Evolutionary conservation across 768 basidiomycete genomes (phyloP).

Genomic region (Russula compacta): DNA sequence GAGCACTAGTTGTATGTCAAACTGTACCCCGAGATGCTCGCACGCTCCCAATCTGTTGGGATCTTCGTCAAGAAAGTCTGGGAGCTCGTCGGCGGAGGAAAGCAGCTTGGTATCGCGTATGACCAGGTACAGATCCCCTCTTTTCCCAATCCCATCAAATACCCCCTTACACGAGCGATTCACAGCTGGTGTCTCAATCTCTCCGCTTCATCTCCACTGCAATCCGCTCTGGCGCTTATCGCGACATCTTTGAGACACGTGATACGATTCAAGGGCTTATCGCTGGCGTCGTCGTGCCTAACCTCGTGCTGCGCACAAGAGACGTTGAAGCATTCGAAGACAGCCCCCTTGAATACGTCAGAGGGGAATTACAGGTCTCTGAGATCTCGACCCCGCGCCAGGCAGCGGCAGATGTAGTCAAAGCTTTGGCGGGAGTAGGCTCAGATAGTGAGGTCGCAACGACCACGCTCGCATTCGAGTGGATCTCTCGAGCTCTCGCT

Average conservation of each 20-base stretch:
- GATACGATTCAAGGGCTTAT: constrained; percentile 77
- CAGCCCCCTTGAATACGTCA: constrained; percentile 89
- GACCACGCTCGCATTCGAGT: constrained; percentile 80
- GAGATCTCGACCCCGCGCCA: constrained; percentile 84
- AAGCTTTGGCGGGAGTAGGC: constrained; percentile 74
- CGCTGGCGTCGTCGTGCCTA: constrained; percentile 90
- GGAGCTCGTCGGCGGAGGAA: constrained; percentile 69
- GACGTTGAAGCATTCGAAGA: constrained; percentile 97
- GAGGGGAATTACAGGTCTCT: constrained; percentile 32
- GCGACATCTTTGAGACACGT: constrained; percentile 67
- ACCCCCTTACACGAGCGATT: not conserved
- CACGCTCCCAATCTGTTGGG: constrained; percentile 52
- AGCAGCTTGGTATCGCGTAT: constrained; percentile 59
- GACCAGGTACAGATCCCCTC: constrained; percentile 47
- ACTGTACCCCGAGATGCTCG: constrained; percentile 70
- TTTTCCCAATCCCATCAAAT: not conserved
- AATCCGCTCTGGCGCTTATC: constrained; percentile 82
- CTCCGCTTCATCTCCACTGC: constrained; percentile 87
- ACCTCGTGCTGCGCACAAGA: constrained; percentile 77
- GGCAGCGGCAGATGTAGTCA: constrained; percentile 91
- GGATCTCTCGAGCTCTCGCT: constrained; percentile 67
- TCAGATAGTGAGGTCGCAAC: constrained; percentile 59
- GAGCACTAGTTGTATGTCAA: constrained; percentile 61
- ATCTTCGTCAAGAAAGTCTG: constrained; percentile 84
- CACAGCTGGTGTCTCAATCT: constrained; percentile 80